Conservation (phyloP, 2,329 filamentous ascomycete genomes). For the Setomelanomma holmii region DNA sequence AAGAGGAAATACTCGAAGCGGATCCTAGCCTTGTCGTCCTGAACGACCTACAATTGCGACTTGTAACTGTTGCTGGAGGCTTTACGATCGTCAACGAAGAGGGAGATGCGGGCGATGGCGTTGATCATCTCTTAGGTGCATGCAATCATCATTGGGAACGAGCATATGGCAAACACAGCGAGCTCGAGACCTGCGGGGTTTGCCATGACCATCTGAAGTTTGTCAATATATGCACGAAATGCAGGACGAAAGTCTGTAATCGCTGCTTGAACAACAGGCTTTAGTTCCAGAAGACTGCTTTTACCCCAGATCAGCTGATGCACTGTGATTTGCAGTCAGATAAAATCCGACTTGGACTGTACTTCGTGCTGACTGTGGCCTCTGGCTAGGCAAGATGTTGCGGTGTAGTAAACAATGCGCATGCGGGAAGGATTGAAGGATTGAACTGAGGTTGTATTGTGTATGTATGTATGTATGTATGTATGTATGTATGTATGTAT, state of each 20-base stretch:
- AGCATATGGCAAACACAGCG: background rate
- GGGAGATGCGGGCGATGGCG: slow-evolving; percentile 4
- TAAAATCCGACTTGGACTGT: no score
- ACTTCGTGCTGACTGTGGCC: no score
- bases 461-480: no score
- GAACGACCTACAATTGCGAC: slow-evolving; percentile 15
- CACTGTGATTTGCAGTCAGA: no score
- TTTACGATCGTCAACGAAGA: slow-evolving; percentile 13
- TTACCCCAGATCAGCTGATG: no score
- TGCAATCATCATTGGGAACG: background rate
- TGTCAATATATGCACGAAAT: background rate
- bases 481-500: no score
- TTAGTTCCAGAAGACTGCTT: background rate
- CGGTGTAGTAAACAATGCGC: no score
- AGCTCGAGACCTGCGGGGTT: background rate
- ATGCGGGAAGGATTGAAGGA: no score
- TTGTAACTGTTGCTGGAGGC: slow-evolving; percentile 19
- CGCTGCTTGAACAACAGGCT: slow-evolving; percentile 1
- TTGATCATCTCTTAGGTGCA: background rate
- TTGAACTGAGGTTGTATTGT: no score
- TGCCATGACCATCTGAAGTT: background rate
- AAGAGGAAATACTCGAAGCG: slow-evolving; percentile 16
- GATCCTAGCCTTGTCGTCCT: slow-evolving; percentile 14
- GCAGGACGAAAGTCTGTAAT: background rate
- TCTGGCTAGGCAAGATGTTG: no score